Conservation (phyloP, 306 rosid species). For the Cucurbita maxima region DNA sequence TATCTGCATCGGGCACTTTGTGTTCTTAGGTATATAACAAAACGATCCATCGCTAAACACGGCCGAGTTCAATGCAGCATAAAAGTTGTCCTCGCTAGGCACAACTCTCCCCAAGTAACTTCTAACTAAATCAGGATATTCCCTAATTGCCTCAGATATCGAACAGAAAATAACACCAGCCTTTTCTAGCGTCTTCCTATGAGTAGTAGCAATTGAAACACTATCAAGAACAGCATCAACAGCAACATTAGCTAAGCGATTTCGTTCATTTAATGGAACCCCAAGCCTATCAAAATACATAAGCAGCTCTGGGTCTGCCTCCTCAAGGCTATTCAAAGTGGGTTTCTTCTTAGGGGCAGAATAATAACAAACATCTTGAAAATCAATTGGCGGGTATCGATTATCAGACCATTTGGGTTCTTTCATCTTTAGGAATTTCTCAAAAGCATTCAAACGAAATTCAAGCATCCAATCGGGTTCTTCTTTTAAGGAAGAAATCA, state of each 20-base stretch:
- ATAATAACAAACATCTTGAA: slow-evolving; percentile 67
- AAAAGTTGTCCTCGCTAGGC: slow-evolving; percentile 66
- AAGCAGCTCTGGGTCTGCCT: slow-evolving; percentile 74
- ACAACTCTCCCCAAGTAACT: slow-evolving; percentile 64
- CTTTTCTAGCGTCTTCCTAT: slow-evolving; percentile 59
- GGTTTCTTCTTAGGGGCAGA: slow-evolving; percentile 74
- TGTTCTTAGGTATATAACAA: slow-evolving; percentile 63
- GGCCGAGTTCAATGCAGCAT: slow-evolving; percentile 67
- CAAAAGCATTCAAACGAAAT: slow-evolving; percentile 56
- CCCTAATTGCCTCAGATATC: slow-evolving; percentile 71
- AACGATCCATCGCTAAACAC: slow-evolving; percentile 89
- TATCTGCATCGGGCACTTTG: slow-evolving; percentile 84
- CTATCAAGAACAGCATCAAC: slow-evolving; percentile 82
- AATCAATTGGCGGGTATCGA: slow-evolving; percentile 36
- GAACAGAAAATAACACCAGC: slow-evolving; percentile 82
- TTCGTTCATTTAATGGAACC: slow-evolving; percentile 59
- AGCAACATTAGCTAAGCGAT: slow-evolving; percentile 73
- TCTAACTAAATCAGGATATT: slow-evolving; percentile 62
- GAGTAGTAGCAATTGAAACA: slow-evolving; percentile 81
- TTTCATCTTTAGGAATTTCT: slow-evolving; percentile 47
- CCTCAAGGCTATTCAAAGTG: slow-evolving; percentile 41
- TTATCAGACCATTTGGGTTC: slow-evolving; percentile 82
- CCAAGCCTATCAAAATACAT: slow-evolving; percentile 68
- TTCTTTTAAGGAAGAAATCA: slow-evolving; percentile 47
- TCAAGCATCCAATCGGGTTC: slow-evolving; percentile 91